phyloP scores from a whole-genome alignment of 1,139 yeast species.

The Meyerozyma guilliermondii region DNA sequence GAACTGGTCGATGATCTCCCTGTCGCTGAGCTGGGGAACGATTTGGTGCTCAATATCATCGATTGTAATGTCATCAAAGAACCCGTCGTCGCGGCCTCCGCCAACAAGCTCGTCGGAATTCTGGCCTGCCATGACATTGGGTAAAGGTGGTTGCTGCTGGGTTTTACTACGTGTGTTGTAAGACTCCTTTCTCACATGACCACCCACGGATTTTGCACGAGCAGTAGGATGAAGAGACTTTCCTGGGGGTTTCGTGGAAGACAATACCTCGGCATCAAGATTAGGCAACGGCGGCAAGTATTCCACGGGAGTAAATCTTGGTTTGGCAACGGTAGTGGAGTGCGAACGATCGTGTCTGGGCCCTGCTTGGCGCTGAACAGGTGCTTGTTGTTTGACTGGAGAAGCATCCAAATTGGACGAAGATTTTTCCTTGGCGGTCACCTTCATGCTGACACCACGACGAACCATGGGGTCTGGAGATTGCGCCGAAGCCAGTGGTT shows the following conservation, averaged over 20 bases:
- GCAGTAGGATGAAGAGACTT: constrained; percentile 69
- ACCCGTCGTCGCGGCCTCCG: constrained; percentile 41
- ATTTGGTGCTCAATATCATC: constrained; percentile 35
- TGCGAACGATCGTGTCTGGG: constrained; percentile 5
- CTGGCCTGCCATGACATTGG: constrained; percentile 39
- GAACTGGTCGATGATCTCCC: constrained; percentile 61
- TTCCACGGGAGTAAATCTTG: constrained; percentile 42
- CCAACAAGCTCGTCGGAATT: constrained; percentile 38
- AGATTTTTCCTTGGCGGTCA: constrained; percentile 51
- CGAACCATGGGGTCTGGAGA: constrained; percentile 47
- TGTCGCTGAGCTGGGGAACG: constrained; percentile 49
- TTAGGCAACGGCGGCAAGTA: constrained; percentile 47
- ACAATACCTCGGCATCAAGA: constrained; percentile 20
- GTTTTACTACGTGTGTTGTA: constrained; percentile 24
- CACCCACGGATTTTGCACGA: constrained; percentile 82
- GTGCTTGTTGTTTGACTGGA: constrained; percentile 16
- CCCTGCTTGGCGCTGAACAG: constrained; percentile 9
- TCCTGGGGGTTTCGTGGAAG: background rate
- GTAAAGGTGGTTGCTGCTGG: constrained; percentile 46
- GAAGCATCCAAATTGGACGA: constrained; percentile 24
- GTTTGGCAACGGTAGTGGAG: constrained; percentile 21
- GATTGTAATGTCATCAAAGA: constrained; percentile 63
- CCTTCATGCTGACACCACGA: constrained; percentile 59
- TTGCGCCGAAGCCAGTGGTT: constrained; percentile 12
- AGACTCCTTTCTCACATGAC: constrained; percentile 64